Evolutionary conservation across 2,329 filamentous ascomycete genomes (phyloP), one percentile per base, ranked within the genome.

Genomic region (Grosmannia penicillata): DNA sequence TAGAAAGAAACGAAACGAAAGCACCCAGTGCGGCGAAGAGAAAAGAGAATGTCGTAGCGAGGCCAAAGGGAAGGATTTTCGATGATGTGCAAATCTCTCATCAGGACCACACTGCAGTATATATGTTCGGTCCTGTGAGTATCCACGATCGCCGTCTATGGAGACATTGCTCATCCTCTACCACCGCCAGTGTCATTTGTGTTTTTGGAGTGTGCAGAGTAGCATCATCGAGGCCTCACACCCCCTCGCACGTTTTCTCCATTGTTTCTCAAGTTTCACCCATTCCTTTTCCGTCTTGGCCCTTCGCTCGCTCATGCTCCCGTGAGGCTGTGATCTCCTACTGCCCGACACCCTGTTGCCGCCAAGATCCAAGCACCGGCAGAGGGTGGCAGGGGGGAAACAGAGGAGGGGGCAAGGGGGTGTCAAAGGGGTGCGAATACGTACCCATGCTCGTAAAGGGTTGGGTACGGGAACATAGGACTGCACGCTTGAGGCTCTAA

Each of bases 1-100:
- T n/a, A 21, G 13, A 41, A 41, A 9, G 27, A 36, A 43, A 38
- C 21, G 27, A 25, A 35, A 35, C 8, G 24, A 19, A 28, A 15
- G 4, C 23, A 22, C 24, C 11, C 19, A 27, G 19, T 23, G 31
- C 29, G 22, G 39, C n/a, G 35, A 21, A 34, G 29, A 10, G n/a
- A 40, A 38, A 35, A 39, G 14, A 33, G 39, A 44, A 44, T 37
- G 38, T 38, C 33, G 37, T 40, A 37, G 32, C 41, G 41, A 42
- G 43, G 30, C 23, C 27, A 30, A 36, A n/a, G 9, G 28, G 41
- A 33, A 14, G 33, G 33, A 24, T 22, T 39, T 42, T 44, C 42
- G 36, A 15, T 42, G 37, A 42, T 44, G 33, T 40, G 37, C 43
- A 26, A 21, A 22, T n/a, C n/a, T n/a, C n/a, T n/a, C n/a, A 23